Evolutionary conservation across 352 stramenopile genomes (phyloP).

Genomic region (Globisporangium alternatum): DNA sequence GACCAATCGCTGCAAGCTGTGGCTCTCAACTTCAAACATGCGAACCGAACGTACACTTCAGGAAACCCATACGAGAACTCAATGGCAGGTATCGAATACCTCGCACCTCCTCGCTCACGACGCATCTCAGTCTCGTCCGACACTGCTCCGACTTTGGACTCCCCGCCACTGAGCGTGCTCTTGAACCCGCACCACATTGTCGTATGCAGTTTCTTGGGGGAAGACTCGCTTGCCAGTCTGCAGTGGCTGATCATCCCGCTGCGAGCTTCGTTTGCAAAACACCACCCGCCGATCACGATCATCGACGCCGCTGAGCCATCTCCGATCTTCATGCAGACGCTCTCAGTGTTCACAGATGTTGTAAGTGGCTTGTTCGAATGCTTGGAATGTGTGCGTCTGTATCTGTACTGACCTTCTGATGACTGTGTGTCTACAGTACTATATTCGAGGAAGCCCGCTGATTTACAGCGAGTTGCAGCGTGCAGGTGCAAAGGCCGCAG

Average conservation of each 20-base stretch:
- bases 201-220: constrained; percentile 81
- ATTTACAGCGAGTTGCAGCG: constrained; percentile 78
- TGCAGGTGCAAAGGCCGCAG: constrained; percentile 73
- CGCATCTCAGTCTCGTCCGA: constrained; percentile 27
- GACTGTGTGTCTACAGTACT: constrained; percentile 52
- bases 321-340: constrained; percentile 35
- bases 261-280: constrained; percentile 40
- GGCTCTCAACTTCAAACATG: constrained; percentile 41
- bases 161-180: constrained; percentile 57
- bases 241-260: constrained; percentile 78
- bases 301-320: constrained; percentile 68
- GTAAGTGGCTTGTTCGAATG: constrained; percentile 30
- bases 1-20: constrained; percentile 61
- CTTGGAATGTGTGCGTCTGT: neutral
- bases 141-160: constrained; percentile 27
- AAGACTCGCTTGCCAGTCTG: constrained; percentile 69
- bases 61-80: constrained; percentile 49
- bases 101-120: constrained; percentile 12
- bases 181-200: constrained; percentile 70
- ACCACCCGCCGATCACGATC: constrained; percentile 75
- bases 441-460: constrained; percentile 72
- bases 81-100: constrained; percentile 24
- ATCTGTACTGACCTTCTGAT: neutral
- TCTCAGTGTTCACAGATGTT: constrained; percentile 62
- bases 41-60: constrained; percentile 27